Conservation (phyloP, 495 filamentous ascomycete species). For the Hypoxylon perforatum region DNA sequence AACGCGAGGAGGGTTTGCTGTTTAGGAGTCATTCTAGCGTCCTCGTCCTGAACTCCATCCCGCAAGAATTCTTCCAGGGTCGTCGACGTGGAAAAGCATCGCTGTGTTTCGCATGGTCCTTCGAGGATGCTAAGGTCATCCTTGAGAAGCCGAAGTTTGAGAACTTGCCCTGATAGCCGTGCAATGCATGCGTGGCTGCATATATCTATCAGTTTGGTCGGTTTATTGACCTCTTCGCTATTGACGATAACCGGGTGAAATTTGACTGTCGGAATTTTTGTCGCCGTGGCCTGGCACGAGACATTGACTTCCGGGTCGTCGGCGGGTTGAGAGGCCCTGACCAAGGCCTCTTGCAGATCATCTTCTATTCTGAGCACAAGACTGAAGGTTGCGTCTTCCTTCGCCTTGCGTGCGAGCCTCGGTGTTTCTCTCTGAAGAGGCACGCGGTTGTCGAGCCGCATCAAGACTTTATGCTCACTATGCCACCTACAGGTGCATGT, state of each 20-base stretch:
- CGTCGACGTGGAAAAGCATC: constrained; percentile 1
- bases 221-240: background rate
- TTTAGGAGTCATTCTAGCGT: constrained; percentile 7
- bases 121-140: constrained; percentile 6
- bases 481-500: background rate
- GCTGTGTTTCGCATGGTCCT: constrained; percentile 3
- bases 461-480: background rate
- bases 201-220: background rate
- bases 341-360: background rate
- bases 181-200: background rate
- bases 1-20: constrained; percentile 28
- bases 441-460: background rate
- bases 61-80: constrained; percentile 10
- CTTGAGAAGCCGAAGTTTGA: constrained; percentile 4
- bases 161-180: background rate
- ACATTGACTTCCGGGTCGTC: too few species aligned
- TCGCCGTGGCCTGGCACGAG: background rate
- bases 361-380: background rate
- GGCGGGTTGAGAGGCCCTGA: background rate
- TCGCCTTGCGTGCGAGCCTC: background rate
- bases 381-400: background rate
- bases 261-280: background rate
- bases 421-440: background rate
- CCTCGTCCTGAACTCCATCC: constrained; percentile 5
- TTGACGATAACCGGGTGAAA: background rate